phyloP scores from a whole-genome alignment of 1,284 basidiomycete genomes.

The Ganoderma boninense region DNA sequence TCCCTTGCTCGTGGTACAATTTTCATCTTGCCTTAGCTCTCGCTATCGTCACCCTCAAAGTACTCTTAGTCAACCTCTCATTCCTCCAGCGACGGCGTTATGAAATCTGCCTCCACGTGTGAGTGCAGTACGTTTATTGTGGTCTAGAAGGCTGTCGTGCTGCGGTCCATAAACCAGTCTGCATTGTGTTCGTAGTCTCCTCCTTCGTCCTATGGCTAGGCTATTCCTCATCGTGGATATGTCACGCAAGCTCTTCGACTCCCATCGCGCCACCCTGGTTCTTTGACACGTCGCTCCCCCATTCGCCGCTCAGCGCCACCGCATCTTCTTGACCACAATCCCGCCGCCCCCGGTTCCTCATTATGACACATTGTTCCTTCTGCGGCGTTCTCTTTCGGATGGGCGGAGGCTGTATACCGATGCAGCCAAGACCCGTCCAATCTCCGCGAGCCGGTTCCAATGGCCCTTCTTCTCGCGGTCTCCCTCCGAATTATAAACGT shows the following conservation, averaged over 20 bases:
- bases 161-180: neutral
- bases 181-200: neutral
- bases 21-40: neutral
- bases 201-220: neutral
- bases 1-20: neutral
- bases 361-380: slow-evolving; percentile 5
- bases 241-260: slow-evolving; percentile 3
- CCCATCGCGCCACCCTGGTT: neutral
- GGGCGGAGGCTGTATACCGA: neutral
- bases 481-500: neutral
- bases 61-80: neutral
- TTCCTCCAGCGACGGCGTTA: neutral
- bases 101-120: neutral
- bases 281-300: neutral
- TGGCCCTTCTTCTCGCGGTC: neutral
- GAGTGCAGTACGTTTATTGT: neutral
- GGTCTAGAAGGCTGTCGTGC: neutral
- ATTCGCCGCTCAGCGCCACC: slow-evolving; percentile 9
- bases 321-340: neutral
- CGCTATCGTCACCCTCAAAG: neutral
- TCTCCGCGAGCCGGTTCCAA: neutral
- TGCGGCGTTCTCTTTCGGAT: slow-evolving; percentile 1
- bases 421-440: neutral
- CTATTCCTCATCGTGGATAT: slow-evolving; percentile 1
- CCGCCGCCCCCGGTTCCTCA: neutral